Conservation (phyloP, 345 rosid genomes). For the Erysimum cheiranthoides region DNA sequence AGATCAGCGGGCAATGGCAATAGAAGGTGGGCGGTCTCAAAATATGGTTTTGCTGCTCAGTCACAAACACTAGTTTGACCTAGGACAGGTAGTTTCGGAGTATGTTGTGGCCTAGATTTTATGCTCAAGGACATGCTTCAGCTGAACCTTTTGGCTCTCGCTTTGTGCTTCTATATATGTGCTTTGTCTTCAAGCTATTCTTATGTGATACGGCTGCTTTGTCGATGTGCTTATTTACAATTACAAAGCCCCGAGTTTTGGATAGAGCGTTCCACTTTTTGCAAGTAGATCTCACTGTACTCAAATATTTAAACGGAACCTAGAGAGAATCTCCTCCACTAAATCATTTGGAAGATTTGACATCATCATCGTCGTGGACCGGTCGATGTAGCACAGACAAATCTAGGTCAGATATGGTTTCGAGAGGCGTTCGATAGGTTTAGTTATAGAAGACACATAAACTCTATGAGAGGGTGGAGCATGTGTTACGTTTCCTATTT, state of each 20-base stretch:
- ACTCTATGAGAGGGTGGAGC: too few species aligned
- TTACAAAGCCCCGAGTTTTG: not conserved
- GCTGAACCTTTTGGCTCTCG: slow-evolving; percentile 79
- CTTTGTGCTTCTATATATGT: slow-evolving; percentile 83
- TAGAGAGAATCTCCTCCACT: slow-evolving; percentile 12
- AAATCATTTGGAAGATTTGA: slow-evolving; percentile 20
- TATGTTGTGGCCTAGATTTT: slow-evolving; percentile 55
- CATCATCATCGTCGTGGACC: not conserved
- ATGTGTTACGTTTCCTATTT: too few species aligned
- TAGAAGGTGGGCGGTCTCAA: not conserved
- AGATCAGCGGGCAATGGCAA: not conserved
- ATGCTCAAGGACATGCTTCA: slow-evolving; percentile 87
- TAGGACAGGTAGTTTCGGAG: not conserved
- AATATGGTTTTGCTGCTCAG: slow-evolving; percentile 11
- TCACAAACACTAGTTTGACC: slow-evolving; percentile 11
- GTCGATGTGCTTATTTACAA: not conserved
- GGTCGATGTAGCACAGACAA: not conserved
- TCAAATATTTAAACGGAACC: not conserved
- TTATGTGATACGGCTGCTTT: slow-evolving; percentile 48
- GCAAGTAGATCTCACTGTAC: slow-evolving; percentile 14
- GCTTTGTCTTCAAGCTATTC: slow-evolving; percentile 84
- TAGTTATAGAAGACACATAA: too few species aligned
- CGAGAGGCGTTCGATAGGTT: too few species aligned
- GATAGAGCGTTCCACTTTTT: slow-evolving; percentile 2
- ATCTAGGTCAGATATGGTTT: not conserved